Base-by-base conservation (phyloP, 768 basidiomycete genomes). In the Coprinopsis strossmayeri region DNA sequence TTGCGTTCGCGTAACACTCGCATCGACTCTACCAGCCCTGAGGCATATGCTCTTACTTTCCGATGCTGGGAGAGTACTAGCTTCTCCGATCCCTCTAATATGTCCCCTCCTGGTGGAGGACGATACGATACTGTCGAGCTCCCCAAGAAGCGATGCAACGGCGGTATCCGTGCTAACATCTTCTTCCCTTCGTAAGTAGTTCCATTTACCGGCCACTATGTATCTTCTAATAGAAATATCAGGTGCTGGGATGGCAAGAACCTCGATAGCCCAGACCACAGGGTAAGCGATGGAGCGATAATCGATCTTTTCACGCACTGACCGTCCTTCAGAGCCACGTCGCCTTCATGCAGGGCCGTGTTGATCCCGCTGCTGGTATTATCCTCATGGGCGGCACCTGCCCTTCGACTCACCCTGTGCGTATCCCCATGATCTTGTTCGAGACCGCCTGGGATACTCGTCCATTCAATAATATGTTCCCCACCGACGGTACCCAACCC, bases 401-500 rank as follows among this genome's bases (percentile, higher is more conserved):
- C 44, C 50, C 50, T 15, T 30, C 50, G 9, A 34, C 50, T 1
- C 50, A 51, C 50, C 50, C 50, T 11, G 50, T 51, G 35, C 43
- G 50, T 10, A 28, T 51, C 26, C 50, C 50, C n/a, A 46, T 51
- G 50, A 35, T 51, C 32, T 34, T 51, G 13, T 51, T 46, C 44
- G 50, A 51, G 50, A 51, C 50, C n/a, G 45, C 45, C 37, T 51
- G 50, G 50, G 37, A 45, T 17, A 51, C 50, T 20, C 34, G 45
- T 17, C 17, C 37, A 2, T 51, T 51, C 50, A 46, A 45, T 35
- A 45, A 51, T 26, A 35, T 38, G 11, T 51, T 43, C 44, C 50
- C 50, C 15, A 51, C 44, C 25, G 50, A 51, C 27, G 50, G 50
- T 5, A 39, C 44, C 24, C 50, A 51, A 17, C 50, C 50, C 11